These are phyloP conservation scores for Fusarium ramigenum DNA, from an alignment of 2,329 filamentous ascomycete species.

Conservation along the genomic window DNA sequence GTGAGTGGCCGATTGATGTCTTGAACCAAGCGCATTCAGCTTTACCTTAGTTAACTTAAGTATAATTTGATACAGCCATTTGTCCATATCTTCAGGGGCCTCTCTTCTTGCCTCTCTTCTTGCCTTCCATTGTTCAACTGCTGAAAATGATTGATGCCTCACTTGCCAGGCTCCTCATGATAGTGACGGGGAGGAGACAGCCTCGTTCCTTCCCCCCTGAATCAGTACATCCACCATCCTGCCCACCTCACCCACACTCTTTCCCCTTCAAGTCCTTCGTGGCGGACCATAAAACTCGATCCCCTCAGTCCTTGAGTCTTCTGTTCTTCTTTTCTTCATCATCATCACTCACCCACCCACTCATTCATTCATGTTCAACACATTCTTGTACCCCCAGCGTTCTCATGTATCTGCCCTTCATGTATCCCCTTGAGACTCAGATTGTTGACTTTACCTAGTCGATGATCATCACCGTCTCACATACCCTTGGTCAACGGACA, in stretches of 20 bases:
- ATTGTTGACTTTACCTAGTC: conserved; percentile 13
- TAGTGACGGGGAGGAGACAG: not conserved
- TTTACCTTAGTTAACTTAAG: not conserved
- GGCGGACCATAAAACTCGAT: not conserved
- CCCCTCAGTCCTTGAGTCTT: not conserved
- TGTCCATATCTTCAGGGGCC: too few relatives aligned
- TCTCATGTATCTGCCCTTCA: not conserved
- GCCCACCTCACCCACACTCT: not conserved
- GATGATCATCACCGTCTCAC: conserved; percentile 17
- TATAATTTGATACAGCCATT: not conserved
- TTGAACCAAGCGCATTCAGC: not conserved
- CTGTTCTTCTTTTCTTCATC: not conserved
- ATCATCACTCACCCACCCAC: not conserved
- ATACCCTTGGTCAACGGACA: not conserved
- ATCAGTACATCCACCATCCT: not conserved
- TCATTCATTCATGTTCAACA: not conserved
- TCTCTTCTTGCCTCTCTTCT: not conserved
- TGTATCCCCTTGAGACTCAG: conserved; percentile 11
- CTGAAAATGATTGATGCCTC: not conserved
- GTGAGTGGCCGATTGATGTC: too few relatives aligned
- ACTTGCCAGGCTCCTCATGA: too few relatives aligned
- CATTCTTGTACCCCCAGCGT: not conserved
- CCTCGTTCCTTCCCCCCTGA: not conserved
- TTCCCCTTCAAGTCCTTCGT: not conserved
- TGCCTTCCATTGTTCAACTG: not conserved